Conservation (phyloP, 805 yeast genomes). For the Wickerhamiella brachini region DNA sequence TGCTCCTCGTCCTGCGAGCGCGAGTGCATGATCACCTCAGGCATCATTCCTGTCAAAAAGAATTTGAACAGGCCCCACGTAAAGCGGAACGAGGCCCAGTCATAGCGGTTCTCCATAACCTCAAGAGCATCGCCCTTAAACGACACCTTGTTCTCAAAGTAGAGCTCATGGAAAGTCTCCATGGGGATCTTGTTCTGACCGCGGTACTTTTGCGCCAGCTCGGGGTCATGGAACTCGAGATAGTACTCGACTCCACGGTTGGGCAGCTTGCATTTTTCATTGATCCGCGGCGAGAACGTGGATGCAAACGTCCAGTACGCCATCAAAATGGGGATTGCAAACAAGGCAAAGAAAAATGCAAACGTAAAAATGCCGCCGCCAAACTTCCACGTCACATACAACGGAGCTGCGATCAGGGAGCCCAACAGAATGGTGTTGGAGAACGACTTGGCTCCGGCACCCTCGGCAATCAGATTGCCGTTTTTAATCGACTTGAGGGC, state of each 20-base stretch:
- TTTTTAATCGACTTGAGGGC: conserved; percentile 62
- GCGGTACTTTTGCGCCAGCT: conserved; percentile 49
- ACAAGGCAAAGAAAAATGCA: conserved; percentile 41
- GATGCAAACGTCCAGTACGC: conserved; percentile 74
- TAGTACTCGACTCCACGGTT: conserved; percentile 66
- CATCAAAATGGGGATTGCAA: conserved; percentile 58
- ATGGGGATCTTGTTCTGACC: conserved; percentile 74
- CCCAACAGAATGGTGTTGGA: conserved; percentile 42
- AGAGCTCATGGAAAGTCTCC: conserved; percentile 84
- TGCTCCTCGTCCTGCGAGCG: conserved; percentile 93
- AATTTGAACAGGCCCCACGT: conserved; percentile 63
- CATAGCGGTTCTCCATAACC: conserved; percentile 74
- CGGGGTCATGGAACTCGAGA: conserved; percentile 67
- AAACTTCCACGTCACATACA: conserved; percentile 44
- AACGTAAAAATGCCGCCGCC: conserved; percentile 58
- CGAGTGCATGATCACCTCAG: conserved; percentile 85
- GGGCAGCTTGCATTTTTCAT: conserved; percentile 64
- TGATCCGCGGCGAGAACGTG: conserved; percentile 65
- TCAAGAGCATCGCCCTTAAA: conserved; percentile 84
- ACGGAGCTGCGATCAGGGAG: conserved; percentile 45
- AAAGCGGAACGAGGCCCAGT: conserved; percentile 76
- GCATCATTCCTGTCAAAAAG: conserved; percentile 78
- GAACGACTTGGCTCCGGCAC: conserved; percentile 71
- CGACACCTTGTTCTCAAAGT: conserved; percentile 68
- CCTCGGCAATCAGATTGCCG: conserved; percentile 84